Percentiles rank a stretch among this genome's conserved stretches.
These are phyloP conservation scores for Ustilago tritici DNA, from an alignment of 1,284 basidiomycete genomes.

Conservation along the genomic window DNA sequence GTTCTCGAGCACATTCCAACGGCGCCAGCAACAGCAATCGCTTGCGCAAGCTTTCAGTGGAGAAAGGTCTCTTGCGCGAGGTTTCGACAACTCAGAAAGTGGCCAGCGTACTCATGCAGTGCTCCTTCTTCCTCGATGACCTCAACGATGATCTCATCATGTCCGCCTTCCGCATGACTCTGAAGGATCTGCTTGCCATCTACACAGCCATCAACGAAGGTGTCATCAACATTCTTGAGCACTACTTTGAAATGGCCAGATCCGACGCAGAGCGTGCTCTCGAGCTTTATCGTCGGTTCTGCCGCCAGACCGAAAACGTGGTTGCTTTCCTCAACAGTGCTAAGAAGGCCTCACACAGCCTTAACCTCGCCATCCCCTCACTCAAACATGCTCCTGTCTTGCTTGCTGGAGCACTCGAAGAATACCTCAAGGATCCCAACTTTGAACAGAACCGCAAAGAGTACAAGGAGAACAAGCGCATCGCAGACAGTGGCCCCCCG, in stretches of 20 bases:
- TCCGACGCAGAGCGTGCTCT: slow-evolving; percentile 88
- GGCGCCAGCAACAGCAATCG: slow-evolving; percentile 72
- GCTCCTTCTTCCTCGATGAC: slow-evolving; percentile 94
- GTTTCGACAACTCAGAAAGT: slow-evolving; percentile 89
- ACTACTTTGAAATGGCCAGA: slow-evolving; percentile 99
- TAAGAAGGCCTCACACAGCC: slow-evolving; percentile 87
- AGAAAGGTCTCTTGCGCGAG: slow-evolving; percentile 93
- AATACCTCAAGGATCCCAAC: slow-evolving; percentile 94
- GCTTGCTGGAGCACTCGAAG: slow-evolving; percentile 89
- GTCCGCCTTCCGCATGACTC: slow-evolving; percentile 90
- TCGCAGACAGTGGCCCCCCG: slow-evolving; percentile 74
- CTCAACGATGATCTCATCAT: slow-evolving; percentile 90
- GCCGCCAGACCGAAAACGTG: slow-evolving; percentile 91
- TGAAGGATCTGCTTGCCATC: slow-evolving; percentile 93
- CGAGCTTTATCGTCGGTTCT: slow-evolving; percentile 91
- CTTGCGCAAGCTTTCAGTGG: slow-evolving; percentile 89
- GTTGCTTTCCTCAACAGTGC: slow-evolving; percentile 95
- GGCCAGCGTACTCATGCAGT: slow-evolving; percentile 87
- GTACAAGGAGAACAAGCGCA: slow-evolving; percentile 86
- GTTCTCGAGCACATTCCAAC: slow-evolving; percentile 73
- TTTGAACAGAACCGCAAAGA: slow-evolving; percentile 93
- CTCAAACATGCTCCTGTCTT: slow-evolving; percentile 95
- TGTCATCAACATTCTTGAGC: slow-evolving; percentile 91
- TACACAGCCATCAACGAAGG: slow-evolving; percentile 98
- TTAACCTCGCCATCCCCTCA: slow-evolving; percentile 93